Evolutionary conservation across 306 rosid genomes (phyloP), one percentile per base, ranked within the genome.

Genomic region (Pyrus communis): DNA sequence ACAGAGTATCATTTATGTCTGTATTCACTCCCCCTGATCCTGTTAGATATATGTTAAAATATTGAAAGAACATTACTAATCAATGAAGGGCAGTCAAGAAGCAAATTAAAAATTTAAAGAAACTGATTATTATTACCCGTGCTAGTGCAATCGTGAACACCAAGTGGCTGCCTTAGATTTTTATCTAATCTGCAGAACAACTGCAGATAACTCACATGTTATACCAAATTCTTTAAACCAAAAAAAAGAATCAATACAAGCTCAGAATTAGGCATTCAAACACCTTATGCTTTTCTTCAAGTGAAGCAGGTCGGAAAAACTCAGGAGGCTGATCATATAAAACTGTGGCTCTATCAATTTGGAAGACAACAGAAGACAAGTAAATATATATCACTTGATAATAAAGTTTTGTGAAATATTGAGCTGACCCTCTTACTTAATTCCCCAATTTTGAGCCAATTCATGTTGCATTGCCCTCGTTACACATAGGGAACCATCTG

Each of bases 401-500:
- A 23, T 65, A 54, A 62, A 81, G 6, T 27, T 63, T 82, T 70
- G 25, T 22, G 49, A 73, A 80, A 80, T 45, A 77, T 78, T 79
- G 67, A 88, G 86, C 73, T 27, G 80, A 80, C 66, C 70, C 78
- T 70, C 96, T 85, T 89, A 95, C 98, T 86, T 86, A 64, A 95
- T 90, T 68, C 90, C 97, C 97, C 98, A 95, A 81, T 95, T 95
- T 85, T 95, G 97, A 74, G 92, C 93, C 89, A 95, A 85, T 86
- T 95, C 97, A 79, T 95, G 98, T 66, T 95, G 93, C 98, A 95
- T 95, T 76, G 97, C 97, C 82, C 77, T 92, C 14, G 98, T 95
- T 63, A 95, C 98, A 51, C 98, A 95, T 28, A 92, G 83, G 55
- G 97, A 92, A 78, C 91, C 93, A 81, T 90, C 88, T 77, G 97